A percentile compares a stretch with the other conserved stretches of the same genome.
Conservation (phyloP, 768 basidiomycete species). For the Termitomyces sp. region DNA sequence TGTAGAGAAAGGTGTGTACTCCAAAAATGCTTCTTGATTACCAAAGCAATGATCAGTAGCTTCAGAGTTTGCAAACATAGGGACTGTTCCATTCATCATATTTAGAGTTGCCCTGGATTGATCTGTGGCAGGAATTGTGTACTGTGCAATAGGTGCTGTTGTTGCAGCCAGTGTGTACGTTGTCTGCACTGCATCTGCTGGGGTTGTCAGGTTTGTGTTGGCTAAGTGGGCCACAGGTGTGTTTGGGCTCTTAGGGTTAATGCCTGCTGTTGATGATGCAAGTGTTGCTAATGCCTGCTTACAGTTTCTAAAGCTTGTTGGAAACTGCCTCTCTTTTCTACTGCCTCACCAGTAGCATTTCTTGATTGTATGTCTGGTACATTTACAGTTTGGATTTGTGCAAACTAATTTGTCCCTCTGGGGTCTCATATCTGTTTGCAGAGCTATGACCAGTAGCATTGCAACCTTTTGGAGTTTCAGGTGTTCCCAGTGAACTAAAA, state of each 20-base stretch:
- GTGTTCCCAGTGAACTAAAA: not conserved
- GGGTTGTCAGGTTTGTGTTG: not conserved
- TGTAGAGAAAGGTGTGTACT: no score
- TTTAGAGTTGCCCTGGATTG: no score
- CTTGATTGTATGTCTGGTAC: not conserved
- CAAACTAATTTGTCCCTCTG: not conserved
- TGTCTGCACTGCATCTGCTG: not conserved
- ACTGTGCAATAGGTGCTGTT: not conserved
- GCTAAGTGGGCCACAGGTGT: not conserved
- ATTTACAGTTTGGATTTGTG: slow-evolving; percentile 2
- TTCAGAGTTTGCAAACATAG: no score
- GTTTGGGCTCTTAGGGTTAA: not conserved
- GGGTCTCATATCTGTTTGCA: not conserved
- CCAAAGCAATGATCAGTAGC: no score
- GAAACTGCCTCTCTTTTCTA: slow-evolving; percentile 8
- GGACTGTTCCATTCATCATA: no score
- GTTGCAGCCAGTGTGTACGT: not conserved
- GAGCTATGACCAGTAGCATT: not conserved
- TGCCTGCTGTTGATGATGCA: not conserved
- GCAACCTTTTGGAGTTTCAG: not conserved
- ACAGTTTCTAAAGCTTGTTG: not conserved
- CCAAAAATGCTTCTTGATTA: no score
- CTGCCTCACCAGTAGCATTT: slow-evolving; percentile 7
- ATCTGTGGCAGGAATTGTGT: no score
- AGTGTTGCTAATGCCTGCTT: not conserved